Evolutionary conservation across 768 basidiomycete species (phyloP).

Genomic region (Auriscalpium orientale): DNA sequence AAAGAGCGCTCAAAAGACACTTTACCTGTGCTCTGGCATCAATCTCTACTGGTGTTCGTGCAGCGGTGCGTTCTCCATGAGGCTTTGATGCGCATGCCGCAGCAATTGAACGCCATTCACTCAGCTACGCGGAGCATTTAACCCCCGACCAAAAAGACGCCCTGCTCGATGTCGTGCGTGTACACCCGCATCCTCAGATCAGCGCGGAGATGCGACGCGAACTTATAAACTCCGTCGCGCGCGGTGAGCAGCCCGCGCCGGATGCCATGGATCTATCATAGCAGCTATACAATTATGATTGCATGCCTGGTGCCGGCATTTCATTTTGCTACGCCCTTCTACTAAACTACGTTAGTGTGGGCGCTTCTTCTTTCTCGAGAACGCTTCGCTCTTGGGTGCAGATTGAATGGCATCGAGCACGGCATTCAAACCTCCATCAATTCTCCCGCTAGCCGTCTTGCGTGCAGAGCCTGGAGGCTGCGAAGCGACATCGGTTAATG

Average conservation of each 20-base stretch:
- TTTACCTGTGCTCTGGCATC: constrained; percentile 98
- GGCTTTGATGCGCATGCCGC: background rate
- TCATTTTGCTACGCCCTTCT: too few species aligned
- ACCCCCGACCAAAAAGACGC: constrained; percentile 98
- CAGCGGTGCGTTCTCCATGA: constrained; percentile 55
- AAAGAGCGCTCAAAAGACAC: constrained; percentile 61
- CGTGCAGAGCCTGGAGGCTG: background rate
- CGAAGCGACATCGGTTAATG: constrained; percentile 23
- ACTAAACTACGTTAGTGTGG: background rate
- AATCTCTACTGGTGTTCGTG: constrained; percentile 87
- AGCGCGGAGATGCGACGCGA: constrained; percentile 87
- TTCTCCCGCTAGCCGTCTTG: background rate
- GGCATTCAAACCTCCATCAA: constrained; percentile 35
- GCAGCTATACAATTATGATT: background rate
- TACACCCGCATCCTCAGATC: constrained; percentile 81
- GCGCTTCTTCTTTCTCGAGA: constrained; percentile 26
- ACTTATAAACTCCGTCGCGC: constrained; percentile 75
- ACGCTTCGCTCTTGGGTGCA: constrained; percentile 42
- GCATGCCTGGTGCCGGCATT: too few species aligned
- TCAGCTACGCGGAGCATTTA: constrained; percentile 88
- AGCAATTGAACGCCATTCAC: background rate
- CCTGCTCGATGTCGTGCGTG: constrained; percentile 85
- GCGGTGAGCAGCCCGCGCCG: constrained; percentile 66
- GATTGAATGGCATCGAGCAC: constrained; percentile 54
- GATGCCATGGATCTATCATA: constrained; percentile 46